Base-by-base conservation (phyloP, 257 asterid species). In the Capsicum chinense region DNA sequence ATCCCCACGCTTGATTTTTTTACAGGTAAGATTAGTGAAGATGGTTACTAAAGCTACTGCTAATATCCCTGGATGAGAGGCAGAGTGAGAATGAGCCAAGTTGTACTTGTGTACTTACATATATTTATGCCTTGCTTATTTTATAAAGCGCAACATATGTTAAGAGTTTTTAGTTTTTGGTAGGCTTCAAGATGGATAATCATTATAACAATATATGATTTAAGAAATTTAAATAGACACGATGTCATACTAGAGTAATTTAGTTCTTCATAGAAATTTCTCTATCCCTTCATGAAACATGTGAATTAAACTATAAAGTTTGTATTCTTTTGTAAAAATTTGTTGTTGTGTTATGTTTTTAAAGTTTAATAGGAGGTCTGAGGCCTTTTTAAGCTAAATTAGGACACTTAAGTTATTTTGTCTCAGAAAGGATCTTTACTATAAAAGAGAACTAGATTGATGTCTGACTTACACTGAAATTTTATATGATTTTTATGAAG, bases 41-140 rank as follows among this genome's bases (percentile, higher is more conserved):
- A 91, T 92, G 71, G 98, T 94, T 83, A 95, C 94, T 15, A 98
- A 95, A 90, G 99, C 99, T 19, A 89, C 91, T 80, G 94, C 95
- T 54, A 92, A 94, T 88, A 92, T 94, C 84, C 99, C 99, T 17
- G 88, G 87, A 84, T 95, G 99, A 98, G 97, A 93, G 9, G 87
- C 90, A 17, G 42, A 81, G 78, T 90, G 86, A 86, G 81, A 54
- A 56, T 60, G 57, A 42, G 19, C 56, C 12, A n/a, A 67, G n/a
- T 3, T 17, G 39, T 26, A 52, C 50, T 13, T 50, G 64, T 64
- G 79, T 59, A 50, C 15, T 56, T 48, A 10, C 80, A 44, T 5
- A 17, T 56, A 21, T 52, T 42, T 54, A 64, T 59, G 63, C 42
- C 17, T 69, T 54, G 54, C 54, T 44, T 15, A 82, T 73, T 17